Base-by-base conservation (phyloP, 2,329 filamentous ascomycete genomes). In the Monosporascus sp. region DNA sequence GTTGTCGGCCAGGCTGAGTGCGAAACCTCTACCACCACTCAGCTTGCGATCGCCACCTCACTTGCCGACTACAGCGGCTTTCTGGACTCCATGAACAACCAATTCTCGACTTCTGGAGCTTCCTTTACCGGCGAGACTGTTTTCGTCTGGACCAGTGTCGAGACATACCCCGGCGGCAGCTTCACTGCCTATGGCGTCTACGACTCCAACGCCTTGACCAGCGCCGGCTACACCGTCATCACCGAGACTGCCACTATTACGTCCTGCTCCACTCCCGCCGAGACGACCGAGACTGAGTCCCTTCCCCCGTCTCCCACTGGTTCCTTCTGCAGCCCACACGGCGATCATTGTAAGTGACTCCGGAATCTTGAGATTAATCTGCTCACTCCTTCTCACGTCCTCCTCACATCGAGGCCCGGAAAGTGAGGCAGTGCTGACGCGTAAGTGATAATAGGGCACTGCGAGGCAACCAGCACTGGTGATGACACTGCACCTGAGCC, bases 131-230 rank as follows among this genome's bases (percentile, higher is more conserved):
- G 52, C 20, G 42, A 49, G 9, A 34, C 31, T 34, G 57, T 62
- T 8, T 53, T 58, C 11, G 37, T 60, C 22, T 54, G 58, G 37
- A 62, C 61, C 6, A 55, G 54, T 2, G 24, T 57, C 22, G 47
- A 50, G 15, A 48, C 49, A 14, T 53, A 52, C 11, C 34, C 51
- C 18, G 56, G 57, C 6, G 58, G 54, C n/a, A 58, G 50, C 44
- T 53, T 59, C 49, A 62, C 62, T 3, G 62, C 54, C 2, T 60
- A 57, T 31, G 57, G 55, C 31, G 49, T 56, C 44, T 62, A 62
- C 51, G 55, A 59, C 41, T 59, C 57, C 6, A 53, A 58, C 20
- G 57, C 56, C 6, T 51, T 64, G 5, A 56, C 54, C 4, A 51
- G 53, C 14, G 61, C 60, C 9, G 61, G 60, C 3, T 62, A 60